Evolutionary conservation across 2,329 filamentous ascomycete genomes (phyloP), one percentile per base, ranked within the genome.

Genomic region (Fonsecaea erecta): DNA sequence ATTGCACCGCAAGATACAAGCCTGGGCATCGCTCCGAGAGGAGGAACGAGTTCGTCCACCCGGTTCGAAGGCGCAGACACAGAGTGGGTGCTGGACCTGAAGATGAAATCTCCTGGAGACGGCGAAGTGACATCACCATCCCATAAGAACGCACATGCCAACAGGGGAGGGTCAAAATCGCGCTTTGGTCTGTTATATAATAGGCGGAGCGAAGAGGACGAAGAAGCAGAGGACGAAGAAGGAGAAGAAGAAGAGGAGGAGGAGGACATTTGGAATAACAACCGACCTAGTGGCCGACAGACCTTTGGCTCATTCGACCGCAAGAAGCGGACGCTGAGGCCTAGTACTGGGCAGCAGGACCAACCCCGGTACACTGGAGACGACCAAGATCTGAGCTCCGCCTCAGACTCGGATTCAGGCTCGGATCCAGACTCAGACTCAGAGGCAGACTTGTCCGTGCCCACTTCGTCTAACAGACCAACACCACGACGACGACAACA

Each of bases 1-100:
- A 52, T 37, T 16, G 58, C 37, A 24, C n/a, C 53, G 18, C 65
- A 58, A 16, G 37, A 6, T 11, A 35, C 58, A 14, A 24, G 32
- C 12, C 48, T 54, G 8, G 46, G 40, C 4, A 14, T 63, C 9
- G 34, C 57, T 51, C 18, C 43, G 24, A 67, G 67, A 60, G 63
- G 53, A 35, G 67, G 67, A 53, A 62, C 37, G 21, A 66, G 66
- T 26, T 66, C 58, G 12, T 67, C 66, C 43, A 57, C 24, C 21
- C 55, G 63, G 24, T 57, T 40, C 21, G 63, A 64, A 55, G 62
- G 66, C 21, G 68, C 62, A 52, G 68, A 71, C 40, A 72, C 70
- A 21, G 67, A 70, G 56, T 72, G 70, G 70, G 69, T 72, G n/a
- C 61, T 72, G 12, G 68, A 71, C 53, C 24, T 69, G 40, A 66